Evolutionary conservation across 2,329 filamentous ascomycete genomes (phyloP).

Genomic region (Xylaria hypoxylon): DNA sequence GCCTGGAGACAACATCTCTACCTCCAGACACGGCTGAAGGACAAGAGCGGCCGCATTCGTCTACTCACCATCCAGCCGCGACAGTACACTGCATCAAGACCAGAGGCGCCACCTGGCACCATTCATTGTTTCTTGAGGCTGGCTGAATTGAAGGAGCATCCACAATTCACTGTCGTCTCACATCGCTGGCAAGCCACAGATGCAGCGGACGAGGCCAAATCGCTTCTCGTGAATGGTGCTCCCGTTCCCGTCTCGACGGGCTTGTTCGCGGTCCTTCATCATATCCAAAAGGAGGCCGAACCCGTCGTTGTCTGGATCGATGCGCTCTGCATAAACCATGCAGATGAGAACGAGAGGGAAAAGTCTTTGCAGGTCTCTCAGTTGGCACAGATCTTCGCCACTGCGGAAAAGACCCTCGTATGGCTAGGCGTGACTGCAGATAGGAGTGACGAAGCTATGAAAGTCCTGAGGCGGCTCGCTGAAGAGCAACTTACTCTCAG

Average conservation of each 20-base stretch:
- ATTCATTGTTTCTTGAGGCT: slow-evolving; percentile 43
- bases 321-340: slow-evolving; percentile 46
- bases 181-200: slow-evolving; percentile 37
- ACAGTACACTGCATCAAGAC: slow-evolving; percentile 35
- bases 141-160: slow-evolving; percentile 38
- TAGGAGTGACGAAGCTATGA: slow-evolving; percentile 43
- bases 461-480: slow-evolving; percentile 36
- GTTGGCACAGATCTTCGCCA: slow-evolving; percentile 37
- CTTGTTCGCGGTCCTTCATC: slow-evolving; percentile 33
- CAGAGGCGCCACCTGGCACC: slow-evolving; percentile 30
- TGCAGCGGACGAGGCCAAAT: slow-evolving; percentile 32
- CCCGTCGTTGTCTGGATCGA: slow-evolving; percentile 43
- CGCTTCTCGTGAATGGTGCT: slow-evolving; percentile 40
- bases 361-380: slow-evolving; percentile 42
- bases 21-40: slow-evolving; percentile 41
- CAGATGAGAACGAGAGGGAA: slow-evolving; percentile 38
- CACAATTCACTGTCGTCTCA: slow-evolving; percentile 40
- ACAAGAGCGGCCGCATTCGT: slow-evolving; percentile 42
- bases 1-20: slow-evolving; percentile 44
- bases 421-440: slow-evolving; percentile 40
- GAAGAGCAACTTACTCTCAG: slow-evolving; percentile 40
- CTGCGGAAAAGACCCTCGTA: slow-evolving; percentile 39
- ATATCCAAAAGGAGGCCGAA: slow-evolving; percentile 36
- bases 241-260: slow-evolving; percentile 36
- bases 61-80: slow-evolving; percentile 44